Evolutionary conservation across 2,329 filamentous ascomycete species (phyloP), one percentile per base, ranked within the genome.

Genomic region (Fusarium cyanostomum): DNA sequence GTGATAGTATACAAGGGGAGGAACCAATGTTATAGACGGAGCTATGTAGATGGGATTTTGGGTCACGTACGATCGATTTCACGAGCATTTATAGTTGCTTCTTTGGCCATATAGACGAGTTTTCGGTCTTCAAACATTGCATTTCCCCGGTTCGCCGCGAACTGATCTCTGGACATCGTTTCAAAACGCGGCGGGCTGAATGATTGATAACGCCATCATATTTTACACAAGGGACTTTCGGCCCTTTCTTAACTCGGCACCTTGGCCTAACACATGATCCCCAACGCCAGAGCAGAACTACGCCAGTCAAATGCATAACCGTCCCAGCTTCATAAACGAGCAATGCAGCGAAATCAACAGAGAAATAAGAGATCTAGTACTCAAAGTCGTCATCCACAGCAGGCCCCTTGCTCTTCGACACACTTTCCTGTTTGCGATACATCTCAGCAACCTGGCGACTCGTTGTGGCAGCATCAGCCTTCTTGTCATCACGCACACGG

Each of bases 361-460:
- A 16, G 26, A 42, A 33, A 27, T 8, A 37, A 12, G n/a, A 30
- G 38, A 30, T 41, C 38, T 78, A 99, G 79, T 99, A 99, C 82
- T 99, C 95, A 79, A 97, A 99, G 76, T 98, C 94, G 79, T 98
- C 94, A 81, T 99, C 95, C 52, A 94, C 94, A 43, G 89, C 84
- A 5, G 92, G 92, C 0, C 90, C 91, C 80, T 96, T 96, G 55
- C 82, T 92, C 82, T 95, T 96, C 11, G 86, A 81, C 46, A 97
- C 92, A 68, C 90, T 92, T 81, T 98, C 94, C 81, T 99, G 95
- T 79, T 92, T 94, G 67, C 89, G 84, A 79, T 98, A 99, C 94
- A 99, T 97, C 77, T 98, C 95, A 0, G 93, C 94, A 45, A 99
- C 91, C 78, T 95, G 92, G 46, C 89, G 83, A 62, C 89, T 92